A percentile compares a stretch with the other conserved stretches of the same genome.
phyloP scores from a whole-genome alignment of 2,329 filamentous ascomycete species.

The Fusarium camptoceras region DNA sequence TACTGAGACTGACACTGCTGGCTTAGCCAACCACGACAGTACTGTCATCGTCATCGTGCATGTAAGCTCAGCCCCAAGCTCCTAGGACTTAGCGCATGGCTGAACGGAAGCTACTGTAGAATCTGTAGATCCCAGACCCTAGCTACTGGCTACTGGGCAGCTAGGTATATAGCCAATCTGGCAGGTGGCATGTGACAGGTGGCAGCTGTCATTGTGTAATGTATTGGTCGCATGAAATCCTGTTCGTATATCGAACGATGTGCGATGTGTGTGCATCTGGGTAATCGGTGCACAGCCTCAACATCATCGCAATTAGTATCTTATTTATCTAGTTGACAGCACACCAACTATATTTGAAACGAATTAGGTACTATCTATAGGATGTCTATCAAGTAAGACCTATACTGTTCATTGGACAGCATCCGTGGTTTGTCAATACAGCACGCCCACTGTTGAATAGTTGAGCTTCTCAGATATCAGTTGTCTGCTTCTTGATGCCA shows the following conservation, averaged over 20 bases:
- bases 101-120: constrained; percentile 11
- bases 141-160: neutral
- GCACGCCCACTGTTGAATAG: constrained; percentile 9
- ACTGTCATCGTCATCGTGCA: constrained; percentile 34
- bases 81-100: constrained; percentile 22
- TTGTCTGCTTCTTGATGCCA: constrained; percentile 50
- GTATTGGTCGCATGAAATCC: constrained; percentile 9
- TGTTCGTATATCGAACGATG: constrained; percentile 1
- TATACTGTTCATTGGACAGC: constrained; percentile 7
- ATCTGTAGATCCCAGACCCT: constrained; percentile 9
- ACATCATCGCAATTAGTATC: constrained; percentile 1
- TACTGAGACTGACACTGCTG: constrained; percentile 1
- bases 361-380: neutral
- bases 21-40: constrained; percentile 1
- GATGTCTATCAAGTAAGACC: neutral
- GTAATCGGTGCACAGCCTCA: constrained; percentile 2
- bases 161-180: neutral
- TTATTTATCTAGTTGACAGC: constrained; percentile 10
- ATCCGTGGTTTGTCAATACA: constrained; percentile 17
- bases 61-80: constrained; percentile 27
- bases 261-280: constrained; percentile 7
- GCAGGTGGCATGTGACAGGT: constrained; percentile 2
- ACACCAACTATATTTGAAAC: constrained; percentile 23
- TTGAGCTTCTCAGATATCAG: neutral
- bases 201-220: constrained; percentile 9